These are phyloP conservation scores for Ceratopteris richardii DNA, from an alignment of 75 land plant species.

Conservation along the genomic window DNA sequence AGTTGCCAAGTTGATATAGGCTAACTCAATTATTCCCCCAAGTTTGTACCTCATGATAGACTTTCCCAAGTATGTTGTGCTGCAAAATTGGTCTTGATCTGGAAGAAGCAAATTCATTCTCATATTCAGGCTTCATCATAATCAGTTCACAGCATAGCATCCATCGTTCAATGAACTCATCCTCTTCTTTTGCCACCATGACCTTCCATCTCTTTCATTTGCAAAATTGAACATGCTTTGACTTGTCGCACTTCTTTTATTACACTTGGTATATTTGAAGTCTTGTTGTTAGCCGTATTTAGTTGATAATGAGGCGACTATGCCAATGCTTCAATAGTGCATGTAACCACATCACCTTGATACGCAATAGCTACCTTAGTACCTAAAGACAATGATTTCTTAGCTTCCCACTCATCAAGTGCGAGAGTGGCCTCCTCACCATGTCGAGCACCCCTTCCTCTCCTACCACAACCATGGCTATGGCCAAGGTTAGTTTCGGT, in stretches of 20 bases:
- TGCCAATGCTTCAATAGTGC: slow-evolving; percentile 69
- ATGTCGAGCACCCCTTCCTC: slow-evolving; percentile 31
- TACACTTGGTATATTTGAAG: background rate
- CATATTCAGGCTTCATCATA: no score
- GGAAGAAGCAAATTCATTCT: no score
- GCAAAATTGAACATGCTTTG: slow-evolving; percentile 72
- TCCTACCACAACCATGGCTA: slow-evolving; percentile 19
- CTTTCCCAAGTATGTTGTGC: no score
- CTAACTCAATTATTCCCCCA: no score
- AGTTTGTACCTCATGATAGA: no score
- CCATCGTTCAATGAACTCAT: slow-evolving; percentile 4
- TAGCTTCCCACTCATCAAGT: slow-evolving; percentile 76
- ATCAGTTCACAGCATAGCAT: no score
- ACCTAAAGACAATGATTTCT: slow-evolving; percentile 19
- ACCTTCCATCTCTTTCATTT: slow-evolving; percentile 14
- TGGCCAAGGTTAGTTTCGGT: slow-evolving; percentile 13
- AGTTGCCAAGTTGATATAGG: no score
- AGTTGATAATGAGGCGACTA: slow-evolving; percentile 64
- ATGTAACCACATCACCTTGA: slow-evolving; percentile 49
- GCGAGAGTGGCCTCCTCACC: slow-evolving; percentile 51
- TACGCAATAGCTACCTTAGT: slow-evolving; percentile 9
- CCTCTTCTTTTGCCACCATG: slow-evolving; percentile 53
- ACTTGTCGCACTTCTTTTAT: slow-evolving; percentile 42
- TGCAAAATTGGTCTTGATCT: no score
- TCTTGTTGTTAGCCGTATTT: slow-evolving; percentile 46